Conservation (phyloP, 352 stramenopile genomes). For the Thraustochytrium striatum region DNA sequence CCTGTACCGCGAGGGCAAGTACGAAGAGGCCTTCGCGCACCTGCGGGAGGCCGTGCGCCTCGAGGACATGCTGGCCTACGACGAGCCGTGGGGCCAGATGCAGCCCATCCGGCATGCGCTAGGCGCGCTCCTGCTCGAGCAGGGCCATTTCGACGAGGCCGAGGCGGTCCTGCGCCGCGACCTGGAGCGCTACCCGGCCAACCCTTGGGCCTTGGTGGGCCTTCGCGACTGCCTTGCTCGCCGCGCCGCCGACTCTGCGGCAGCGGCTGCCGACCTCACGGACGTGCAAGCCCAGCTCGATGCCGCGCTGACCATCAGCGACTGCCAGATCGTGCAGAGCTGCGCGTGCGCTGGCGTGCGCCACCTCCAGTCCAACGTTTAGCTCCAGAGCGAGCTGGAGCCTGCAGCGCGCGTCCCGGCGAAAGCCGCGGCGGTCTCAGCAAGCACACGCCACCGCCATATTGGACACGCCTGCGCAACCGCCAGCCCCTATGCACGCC, state of each 20-base stretch:
- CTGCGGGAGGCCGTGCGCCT: slow-evolving; percentile 49
- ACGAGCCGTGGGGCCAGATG: slow-evolving; percentile 55
- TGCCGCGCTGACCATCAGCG: background rate
- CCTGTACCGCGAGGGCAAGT: slow-evolving; percentile 50
- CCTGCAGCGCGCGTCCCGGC: background rate
- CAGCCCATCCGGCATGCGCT: slow-evolving; percentile 49
- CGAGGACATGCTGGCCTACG: slow-evolving; percentile 50
- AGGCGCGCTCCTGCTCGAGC: slow-evolving; percentile 51
- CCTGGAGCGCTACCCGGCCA: slow-evolving; percentile 57
- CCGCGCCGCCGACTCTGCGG: background rate
- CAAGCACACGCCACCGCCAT: background rate
- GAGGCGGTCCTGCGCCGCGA: slow-evolving; percentile 64
- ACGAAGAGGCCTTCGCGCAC: slow-evolving; percentile 49
- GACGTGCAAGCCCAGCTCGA: background rate
- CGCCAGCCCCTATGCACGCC: background rate
- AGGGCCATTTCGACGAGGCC: slow-evolving; percentile 61
- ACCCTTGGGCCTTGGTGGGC: slow-evolving; percentile 61
- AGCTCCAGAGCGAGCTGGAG: background rate
- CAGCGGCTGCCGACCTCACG: background rate
- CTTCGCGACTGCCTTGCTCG: slow-evolving; percentile 57
- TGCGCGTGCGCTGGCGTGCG: background rate
- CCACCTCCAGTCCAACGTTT: background rate
- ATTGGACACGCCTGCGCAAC: background rate
- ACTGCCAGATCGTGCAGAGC: background rate
- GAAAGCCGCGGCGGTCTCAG: background rate